Evolutionary conservation across 805 yeast species (phyloP).

Genomic region (Saturnispora gosingensis): DNA sequence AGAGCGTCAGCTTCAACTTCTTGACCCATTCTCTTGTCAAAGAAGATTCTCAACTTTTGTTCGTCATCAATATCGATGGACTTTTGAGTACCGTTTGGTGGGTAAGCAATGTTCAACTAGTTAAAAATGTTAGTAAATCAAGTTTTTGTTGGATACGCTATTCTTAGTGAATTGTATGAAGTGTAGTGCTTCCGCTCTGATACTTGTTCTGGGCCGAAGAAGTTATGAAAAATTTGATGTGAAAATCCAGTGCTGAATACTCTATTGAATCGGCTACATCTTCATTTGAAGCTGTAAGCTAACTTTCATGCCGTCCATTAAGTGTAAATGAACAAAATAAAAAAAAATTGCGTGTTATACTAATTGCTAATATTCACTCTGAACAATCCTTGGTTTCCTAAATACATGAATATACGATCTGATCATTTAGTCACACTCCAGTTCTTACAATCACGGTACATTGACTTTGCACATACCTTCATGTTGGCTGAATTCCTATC

Average conservation of each 20-base stretch:
- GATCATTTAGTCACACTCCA: not conserved
- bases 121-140: conserved; percentile 1
- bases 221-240: not conserved
- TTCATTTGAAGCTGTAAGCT: not conserved
- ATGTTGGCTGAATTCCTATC: conserved; percentile 1
- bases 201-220: not conserved
- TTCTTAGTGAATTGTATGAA: not conserved
- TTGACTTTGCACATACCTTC: not conserved
- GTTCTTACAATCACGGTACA: not conserved
- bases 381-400: too few relatives aligned
- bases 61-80: conserved; percentile 97
- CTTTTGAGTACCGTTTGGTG: conserved; percentile 99
- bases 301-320: not conserved
- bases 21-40: conserved; percentile 99
- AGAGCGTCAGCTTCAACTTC: conserved; percentile 98
- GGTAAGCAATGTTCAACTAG: conserved; percentile 98
- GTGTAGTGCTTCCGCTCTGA: not conserved
- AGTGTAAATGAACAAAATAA: not conserved
- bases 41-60: conserved; percentile 95
- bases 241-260: not conserved
- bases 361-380: too few relatives aligned
- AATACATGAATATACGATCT: too few relatives aligned
- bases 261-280: too few relatives aligned
- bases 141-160: not conserved
- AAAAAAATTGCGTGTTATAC: not conserved